Conservation (phyloP, 306 rosid genomes). For the Senna tora region DNA sequence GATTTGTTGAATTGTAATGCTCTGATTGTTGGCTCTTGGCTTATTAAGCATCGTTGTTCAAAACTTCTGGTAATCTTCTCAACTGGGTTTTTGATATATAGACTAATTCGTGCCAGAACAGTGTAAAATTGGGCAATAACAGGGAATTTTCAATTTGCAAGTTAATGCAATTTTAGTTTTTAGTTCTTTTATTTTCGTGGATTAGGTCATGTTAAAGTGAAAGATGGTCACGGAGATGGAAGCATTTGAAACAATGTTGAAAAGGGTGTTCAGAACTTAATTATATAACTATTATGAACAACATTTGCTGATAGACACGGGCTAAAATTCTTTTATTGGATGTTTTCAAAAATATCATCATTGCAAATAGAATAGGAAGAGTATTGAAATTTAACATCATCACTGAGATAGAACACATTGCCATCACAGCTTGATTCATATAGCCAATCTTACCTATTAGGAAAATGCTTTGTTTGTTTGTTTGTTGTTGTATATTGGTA, state of each 20-base stretch:
- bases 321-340: background rate
- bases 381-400: background rate
- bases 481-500: background rate
- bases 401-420: no score
- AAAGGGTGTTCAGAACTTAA: background rate
- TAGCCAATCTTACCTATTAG: no score
- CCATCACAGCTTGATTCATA: no score
- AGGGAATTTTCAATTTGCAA: background rate
- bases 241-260: background rate
- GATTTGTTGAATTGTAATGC: background rate
- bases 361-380: background rate
- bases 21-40: slow-evolving; percentile 9
- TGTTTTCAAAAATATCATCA: background rate
- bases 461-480: no score
- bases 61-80: background rate
- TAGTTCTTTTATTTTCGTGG: background rate
- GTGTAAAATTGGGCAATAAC: background rate
- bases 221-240: background rate
- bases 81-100: slow-evolving; percentile 35
- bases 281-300: background rate
- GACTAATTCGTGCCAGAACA: background rate
- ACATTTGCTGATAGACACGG: slow-evolving; percentile 1
- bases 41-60: background rate
- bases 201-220: background rate
- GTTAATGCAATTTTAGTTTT: background rate